Evolutionary conservation across 108 stramenopile species (phyloP).

Genomic region (Cyclotella atomus): DNA sequence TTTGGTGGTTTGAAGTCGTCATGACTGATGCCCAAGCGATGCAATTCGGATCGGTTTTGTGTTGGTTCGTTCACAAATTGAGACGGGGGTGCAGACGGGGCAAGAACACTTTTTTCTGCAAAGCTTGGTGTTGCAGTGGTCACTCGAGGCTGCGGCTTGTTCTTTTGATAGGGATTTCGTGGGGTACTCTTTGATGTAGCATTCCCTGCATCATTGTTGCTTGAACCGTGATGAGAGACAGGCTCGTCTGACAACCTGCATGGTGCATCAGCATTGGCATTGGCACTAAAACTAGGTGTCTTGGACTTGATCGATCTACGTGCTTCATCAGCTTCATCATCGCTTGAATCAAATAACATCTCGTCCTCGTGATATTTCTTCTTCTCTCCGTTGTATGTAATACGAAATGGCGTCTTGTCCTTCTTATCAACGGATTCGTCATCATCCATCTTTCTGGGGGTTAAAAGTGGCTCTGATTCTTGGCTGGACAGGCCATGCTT

Average conservation of each 20-base stretch:
- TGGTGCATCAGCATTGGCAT: not conserved
- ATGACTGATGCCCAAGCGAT: slow-evolving; percentile 32
- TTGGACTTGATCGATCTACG: not conserved
- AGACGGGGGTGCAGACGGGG: not conserved
- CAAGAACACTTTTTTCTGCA: no score
- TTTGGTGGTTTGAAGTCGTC: slow-evolving; percentile 31
- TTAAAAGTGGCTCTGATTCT: not conserved
- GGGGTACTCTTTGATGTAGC: not conserved
- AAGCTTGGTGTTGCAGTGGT: not conserved
- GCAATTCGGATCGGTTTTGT: slow-evolving; percentile 18
- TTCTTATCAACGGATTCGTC: not conserved
- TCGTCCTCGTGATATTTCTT: slow-evolving; percentile 20
- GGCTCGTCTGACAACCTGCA: not conserved
- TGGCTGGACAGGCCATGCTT: not conserved
- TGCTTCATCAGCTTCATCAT: slow-evolving; percentile 14
- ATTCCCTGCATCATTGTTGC: not conserved
- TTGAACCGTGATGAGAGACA: not conserved
- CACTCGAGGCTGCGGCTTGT: not conserved
- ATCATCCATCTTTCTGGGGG: not conserved
- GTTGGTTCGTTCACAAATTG: not conserved
- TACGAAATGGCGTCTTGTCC: slow-evolving; percentile 22
- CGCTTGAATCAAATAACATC: slow-evolving; percentile 25
- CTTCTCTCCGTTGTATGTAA: slow-evolving; percentile 40
- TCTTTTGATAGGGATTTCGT: slow-evolving; percentile 10
- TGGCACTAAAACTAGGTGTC: not conserved